These are phyloP conservation scores for Colletotrichum endophyticum DNA, from an alignment of 2,329 filamentous ascomycete genomes.

Conservation along the genomic window DNA sequence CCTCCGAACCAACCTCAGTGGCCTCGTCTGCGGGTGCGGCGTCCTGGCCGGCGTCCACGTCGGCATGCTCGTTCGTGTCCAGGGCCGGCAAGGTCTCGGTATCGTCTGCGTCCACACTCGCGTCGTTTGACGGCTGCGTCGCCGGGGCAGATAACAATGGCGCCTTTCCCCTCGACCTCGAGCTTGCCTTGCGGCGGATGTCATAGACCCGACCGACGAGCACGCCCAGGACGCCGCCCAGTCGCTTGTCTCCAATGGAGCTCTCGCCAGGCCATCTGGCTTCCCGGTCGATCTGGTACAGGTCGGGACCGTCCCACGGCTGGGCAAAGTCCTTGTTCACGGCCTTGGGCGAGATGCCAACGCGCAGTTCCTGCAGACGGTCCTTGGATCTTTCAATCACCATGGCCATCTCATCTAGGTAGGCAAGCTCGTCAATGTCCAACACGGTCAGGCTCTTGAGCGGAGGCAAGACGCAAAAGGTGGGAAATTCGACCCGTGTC, in stretches of 20 bases:
- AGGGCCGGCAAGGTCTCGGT: background rate
- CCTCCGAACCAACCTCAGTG: background rate
- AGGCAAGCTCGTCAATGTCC: conserved; percentile 82
- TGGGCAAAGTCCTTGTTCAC: conserved; percentile 57
- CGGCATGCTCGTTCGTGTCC: background rate
- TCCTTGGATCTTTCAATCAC: conserved; percentile 74
- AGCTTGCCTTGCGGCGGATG: conserved; percentile 37
- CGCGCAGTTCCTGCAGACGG: conserved; percentile 71
- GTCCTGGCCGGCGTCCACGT: background rate
- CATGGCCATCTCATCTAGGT: conserved; percentile 82
- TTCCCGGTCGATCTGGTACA: conserved; percentile 68
- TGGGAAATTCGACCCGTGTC: conserved; percentile 75
- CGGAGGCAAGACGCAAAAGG: conserved; percentile 78
- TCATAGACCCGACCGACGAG: conserved; percentile 72
- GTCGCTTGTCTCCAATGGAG: conserved; percentile 64
- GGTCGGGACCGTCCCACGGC: conserved; percentile 65
- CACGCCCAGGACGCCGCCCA: conserved; percentile 73
- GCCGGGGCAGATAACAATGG: background rate
- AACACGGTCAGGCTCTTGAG: conserved; percentile 78
- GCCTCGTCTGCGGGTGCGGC: background rate
- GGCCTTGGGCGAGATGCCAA: conserved; percentile 68
- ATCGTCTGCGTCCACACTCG: background rate
- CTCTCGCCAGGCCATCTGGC: conserved; percentile 61
- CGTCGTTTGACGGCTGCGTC: background rate
- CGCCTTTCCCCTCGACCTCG: conserved; percentile 14